Conservation (phyloP, 106 monocot species). For the Allium sativum region DNA sequence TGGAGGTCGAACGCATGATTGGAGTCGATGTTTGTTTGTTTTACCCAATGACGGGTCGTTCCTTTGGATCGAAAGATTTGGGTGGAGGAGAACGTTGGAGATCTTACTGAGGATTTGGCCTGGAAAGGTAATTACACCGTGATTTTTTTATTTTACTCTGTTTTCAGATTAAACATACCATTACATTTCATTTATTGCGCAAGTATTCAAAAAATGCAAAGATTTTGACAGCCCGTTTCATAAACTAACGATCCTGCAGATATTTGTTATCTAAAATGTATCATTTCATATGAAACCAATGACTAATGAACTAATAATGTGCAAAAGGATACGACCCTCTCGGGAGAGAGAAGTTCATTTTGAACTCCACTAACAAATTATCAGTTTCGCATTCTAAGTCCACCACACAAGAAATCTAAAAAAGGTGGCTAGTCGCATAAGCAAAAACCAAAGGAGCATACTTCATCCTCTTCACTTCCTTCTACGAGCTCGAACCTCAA, state of each 20-base stretch:
- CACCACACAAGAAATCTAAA: background rate
- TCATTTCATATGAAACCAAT: too few species aligned
- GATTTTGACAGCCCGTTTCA: too few species aligned
- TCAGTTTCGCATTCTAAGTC: constrained; percentile 13
- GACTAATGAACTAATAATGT: too few species aligned
- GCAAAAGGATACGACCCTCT: constrained; percentile 18
- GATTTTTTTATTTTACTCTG: too few species aligned
- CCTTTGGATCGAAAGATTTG: constrained; percentile 11
- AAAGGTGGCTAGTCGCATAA: constrained; percentile 5
- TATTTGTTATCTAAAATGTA: too few species aligned
- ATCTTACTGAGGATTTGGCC: too few species aligned
- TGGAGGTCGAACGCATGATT: constrained; percentile 25
- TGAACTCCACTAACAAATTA: constrained; percentile 9
- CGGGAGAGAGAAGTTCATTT: constrained; percentile 17
- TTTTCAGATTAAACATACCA: too few species aligned
- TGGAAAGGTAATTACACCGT: too few species aligned
- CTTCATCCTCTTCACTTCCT: constrained; percentile 43
- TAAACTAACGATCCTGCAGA: too few species aligned
- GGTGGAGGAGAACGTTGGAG: background rate
- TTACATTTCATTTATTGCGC: too few species aligned
- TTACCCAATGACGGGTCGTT: constrained; percentile 42
- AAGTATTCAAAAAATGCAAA: too few species aligned
- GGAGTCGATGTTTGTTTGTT: constrained; percentile 46
- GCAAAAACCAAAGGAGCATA: constrained; percentile 17
- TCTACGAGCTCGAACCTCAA: constrained; percentile 47